phyloP scores from a whole-genome alignment of 2,329 filamentous ascomycete genomes.

The Bipolaris gigantea region DNA sequence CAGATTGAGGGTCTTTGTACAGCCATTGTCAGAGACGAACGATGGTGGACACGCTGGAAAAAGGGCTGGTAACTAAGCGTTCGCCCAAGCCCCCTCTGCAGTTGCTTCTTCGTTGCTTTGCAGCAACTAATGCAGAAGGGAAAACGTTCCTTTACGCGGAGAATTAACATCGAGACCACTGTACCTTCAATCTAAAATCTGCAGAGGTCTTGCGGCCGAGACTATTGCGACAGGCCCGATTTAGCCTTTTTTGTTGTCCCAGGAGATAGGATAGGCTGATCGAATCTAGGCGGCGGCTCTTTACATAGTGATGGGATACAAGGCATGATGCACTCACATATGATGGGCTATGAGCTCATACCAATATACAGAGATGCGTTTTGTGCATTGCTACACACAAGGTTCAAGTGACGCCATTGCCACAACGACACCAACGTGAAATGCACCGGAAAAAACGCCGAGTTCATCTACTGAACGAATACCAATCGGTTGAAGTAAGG shows the following conservation, averaged over 20 bases:
- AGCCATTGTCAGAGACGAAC: neutral
- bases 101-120: neutral
- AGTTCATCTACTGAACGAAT: neutral
- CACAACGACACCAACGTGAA: neutral
- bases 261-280: neutral
- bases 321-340: neutral
- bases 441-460: neutral
- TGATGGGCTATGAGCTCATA: neutral
- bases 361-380: neutral
- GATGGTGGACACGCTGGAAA: neutral
- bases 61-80: neutral
- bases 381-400: neutral
- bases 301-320: neutral
- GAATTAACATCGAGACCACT: neutral
- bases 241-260: neutral
- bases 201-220: neutral
- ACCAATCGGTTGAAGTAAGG: neutral
- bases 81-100: neutral
- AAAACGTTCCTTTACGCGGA: neutral
- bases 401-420: neutral
- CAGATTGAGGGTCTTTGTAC: neutral
- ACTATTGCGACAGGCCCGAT: neutral
- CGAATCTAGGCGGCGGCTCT: neutral
- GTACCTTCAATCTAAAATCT: neutral
- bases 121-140: neutral